Evolutionary conservation across 257 asterid species (phyloP).

Genomic region (Penstemon barbatus): DNA sequence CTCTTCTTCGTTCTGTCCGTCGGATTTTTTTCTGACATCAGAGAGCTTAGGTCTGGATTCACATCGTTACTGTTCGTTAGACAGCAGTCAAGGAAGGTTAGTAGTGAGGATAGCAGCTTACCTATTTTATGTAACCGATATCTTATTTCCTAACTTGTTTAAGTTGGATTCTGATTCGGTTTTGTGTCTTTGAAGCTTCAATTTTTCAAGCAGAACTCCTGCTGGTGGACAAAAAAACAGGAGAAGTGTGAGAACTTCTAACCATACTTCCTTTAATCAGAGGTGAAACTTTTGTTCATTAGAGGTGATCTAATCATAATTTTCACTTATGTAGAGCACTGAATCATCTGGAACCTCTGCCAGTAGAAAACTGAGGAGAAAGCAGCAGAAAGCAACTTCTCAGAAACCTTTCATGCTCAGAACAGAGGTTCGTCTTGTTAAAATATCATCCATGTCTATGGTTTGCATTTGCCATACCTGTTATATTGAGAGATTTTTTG

Average conservation of each 20-base stretch:
- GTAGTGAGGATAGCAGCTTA: slow-evolving; percentile 17
- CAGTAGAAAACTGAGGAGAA: slow-evolving; percentile 53
- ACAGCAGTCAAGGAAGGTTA: slow-evolving; percentile 70
- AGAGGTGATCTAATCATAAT: slow-evolving; percentile 23
- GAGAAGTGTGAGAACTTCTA: slow-evolving; percentile 59
- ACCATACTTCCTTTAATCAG: not conserved
- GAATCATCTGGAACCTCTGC: slow-evolving; percentile 53
- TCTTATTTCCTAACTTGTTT: slow-evolving; percentile 8
- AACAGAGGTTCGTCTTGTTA: slow-evolving; percentile 64
- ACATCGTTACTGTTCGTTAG: slow-evolving; percentile 46
- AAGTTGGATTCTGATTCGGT: slow-evolving; percentile 26
- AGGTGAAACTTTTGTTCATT: slow-evolving; percentile 13
- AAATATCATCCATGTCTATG: slow-evolving; percentile 13
- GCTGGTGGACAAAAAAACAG: slow-evolving; percentile 55
- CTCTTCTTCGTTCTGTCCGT: slow-evolving; percentile 68
- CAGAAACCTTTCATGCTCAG: slow-evolving; percentile 78
- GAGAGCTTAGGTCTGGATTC: slow-evolving; percentile 75
- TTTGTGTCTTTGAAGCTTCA: slow-evolving; percentile 37
- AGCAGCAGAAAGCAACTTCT: slow-evolving; percentile 56
- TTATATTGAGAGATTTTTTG: not conserved
- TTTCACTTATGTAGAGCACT: slow-evolving; percentile 50
- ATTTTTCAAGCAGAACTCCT: slow-evolving; percentile 52
- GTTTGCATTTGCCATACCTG: not conserved
- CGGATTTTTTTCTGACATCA: slow-evolving; percentile 62
- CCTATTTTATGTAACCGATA: not conserved